These are phyloP conservation scores for Sarcodon sp. DNA, from an alignment of 768 basidiomycete genomes.

Conservation along the genomic window DNA sequence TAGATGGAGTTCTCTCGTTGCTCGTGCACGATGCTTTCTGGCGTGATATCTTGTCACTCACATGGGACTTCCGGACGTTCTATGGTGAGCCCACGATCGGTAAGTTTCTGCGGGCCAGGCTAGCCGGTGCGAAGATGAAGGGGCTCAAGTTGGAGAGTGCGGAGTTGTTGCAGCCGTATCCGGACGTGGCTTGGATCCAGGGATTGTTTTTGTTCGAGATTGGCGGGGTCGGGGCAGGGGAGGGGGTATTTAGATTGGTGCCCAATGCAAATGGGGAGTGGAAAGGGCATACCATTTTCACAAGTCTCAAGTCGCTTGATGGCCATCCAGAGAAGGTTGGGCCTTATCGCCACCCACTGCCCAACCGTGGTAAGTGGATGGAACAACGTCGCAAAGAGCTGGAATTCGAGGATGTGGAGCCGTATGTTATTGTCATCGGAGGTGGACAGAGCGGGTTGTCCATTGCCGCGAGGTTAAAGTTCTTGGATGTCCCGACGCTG, in stretches of 20 bases:
- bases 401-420: conserved; percentile 35
- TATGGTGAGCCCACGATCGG: conserved; percentile 21
- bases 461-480: conserved; percentile 37
- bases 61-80: conserved; percentile 42
- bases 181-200: conserved; percentile 45
- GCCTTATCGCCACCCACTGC: conserved; percentile 23
- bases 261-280: conserved; percentile 30
- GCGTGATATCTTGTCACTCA: conserved; percentile 39
- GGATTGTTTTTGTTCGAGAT: conserved; percentile 40
- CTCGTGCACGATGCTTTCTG: conserved; percentile 25
- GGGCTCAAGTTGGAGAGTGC: conserved; percentile 15
- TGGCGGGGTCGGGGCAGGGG: conserved; percentile 31
- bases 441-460: conserved; percentile 36
- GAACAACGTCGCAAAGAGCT: conserved; percentile 26
- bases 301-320: conserved; percentile 43
- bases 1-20: conserved; percentile 11
- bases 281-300: conserved; percentile 50
- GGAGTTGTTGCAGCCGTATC: conserved; percentile 26
- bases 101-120: conserved; percentile 22
- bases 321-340: conserved; percentile 37
- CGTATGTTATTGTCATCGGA: conserved; percentile 36
- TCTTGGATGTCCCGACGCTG: conserved; percentile 27
- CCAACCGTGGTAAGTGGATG: conserved; percentile 44
- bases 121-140: conserved; percentile 11
- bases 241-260: conserved; percentile 42